A percentile compares a stretch with the other conserved stretches of the same genome.
Evolutionary conservation across 2,329 filamentous ascomycete species (phyloP).

Genomic region (Colletotrichum lupini): DNA sequence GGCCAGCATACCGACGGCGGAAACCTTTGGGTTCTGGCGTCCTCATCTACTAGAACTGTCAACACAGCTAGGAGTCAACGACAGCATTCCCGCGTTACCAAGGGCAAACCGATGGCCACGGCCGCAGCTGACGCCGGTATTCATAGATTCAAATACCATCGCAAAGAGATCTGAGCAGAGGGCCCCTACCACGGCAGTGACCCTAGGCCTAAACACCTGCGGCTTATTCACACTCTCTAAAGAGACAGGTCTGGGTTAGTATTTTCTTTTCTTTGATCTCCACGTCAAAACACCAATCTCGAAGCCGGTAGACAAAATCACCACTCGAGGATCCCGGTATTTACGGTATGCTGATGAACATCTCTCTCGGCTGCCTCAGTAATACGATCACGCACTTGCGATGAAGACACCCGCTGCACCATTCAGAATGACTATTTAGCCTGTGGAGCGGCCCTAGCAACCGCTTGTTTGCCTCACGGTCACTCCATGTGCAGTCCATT

Average conservation of each 20-base stretch:
- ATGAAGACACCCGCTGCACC: neutral
- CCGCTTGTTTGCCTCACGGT: neutral
- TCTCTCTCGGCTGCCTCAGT: neutral
- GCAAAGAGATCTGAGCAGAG: neutral
- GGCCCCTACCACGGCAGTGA: neutral
- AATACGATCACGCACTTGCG: constrained; percentile 6
- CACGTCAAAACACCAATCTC: neutral
- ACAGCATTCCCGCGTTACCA: neutral
- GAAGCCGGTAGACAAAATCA: no score
- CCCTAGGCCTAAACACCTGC: constrained; percentile 69
- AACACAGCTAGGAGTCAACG: neutral
- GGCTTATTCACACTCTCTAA: constrained; percentile 10
- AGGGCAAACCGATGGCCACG: neutral
- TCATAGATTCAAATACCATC: neutral
- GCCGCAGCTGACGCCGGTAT: neutral
- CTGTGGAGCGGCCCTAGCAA: neutral
- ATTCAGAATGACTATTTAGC: neutral
- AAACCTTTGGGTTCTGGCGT: neutral
- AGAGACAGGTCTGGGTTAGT: neutral
- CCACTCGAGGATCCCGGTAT: no score
- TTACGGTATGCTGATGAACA: no score
- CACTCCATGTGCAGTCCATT: constrained; percentile 1
- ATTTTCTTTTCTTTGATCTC: neutral
- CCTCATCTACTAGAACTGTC: neutral
- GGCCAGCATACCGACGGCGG: neutral